Base-by-base conservation (phyloP, 768 basidiomycete species). In the Rhizopogon salebrosus region DNA sequence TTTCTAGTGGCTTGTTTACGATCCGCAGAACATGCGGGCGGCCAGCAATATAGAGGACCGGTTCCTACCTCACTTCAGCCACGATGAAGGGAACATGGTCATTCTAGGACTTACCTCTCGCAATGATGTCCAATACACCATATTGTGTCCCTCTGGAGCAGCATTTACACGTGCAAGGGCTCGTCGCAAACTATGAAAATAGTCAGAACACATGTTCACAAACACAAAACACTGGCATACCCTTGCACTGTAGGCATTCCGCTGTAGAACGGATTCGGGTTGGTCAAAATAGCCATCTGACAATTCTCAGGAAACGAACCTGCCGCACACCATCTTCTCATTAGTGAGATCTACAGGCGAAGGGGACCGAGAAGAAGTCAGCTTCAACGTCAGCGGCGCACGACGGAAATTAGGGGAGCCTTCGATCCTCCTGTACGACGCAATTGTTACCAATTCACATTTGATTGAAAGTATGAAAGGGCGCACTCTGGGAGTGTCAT, bases 211-310 rank as follows among this genome's bases (percentile, higher is more conserved):
- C 11, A 9, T 45, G 36, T 11, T 7, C 40, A 36, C 23, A 11
- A 29, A 34, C 49, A 48, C 26, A 23, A 26, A 5, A 51, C 57
- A 14, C n/a, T n/a, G 27, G 62, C 64, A 57, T 60, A 89, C 85
- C 95, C 95, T 62, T 92, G 83, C 2, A 88, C 84, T 1, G 92
- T 95, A 3, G 95, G 95, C 95, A 98, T 98, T 14, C 95, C 95
- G 59, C 87, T 94, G 7, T 22, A 49, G 36, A 31, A n/a, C 23
- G 18, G 53, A 37, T 59, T 64, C 54, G 72, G 0, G 62, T 62
- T 53, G 35, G 29, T 34, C 49, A 42, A 62, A 49, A 22, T 13
- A 27, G 31, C 10, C 7, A 11, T n/a, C 18, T 4, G 35, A 35
- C 29, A 35, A 26, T 39, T 42, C n/a, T 39, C 26, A 14, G 18